Percentiles rank a stretch among this genome's conserved stretches.
These are phyloP conservation scores for Cryptosporidium tyzzeri DNA, from an alignment of 169 alveolate genomes.

Conservation along the genomic window DNA sequence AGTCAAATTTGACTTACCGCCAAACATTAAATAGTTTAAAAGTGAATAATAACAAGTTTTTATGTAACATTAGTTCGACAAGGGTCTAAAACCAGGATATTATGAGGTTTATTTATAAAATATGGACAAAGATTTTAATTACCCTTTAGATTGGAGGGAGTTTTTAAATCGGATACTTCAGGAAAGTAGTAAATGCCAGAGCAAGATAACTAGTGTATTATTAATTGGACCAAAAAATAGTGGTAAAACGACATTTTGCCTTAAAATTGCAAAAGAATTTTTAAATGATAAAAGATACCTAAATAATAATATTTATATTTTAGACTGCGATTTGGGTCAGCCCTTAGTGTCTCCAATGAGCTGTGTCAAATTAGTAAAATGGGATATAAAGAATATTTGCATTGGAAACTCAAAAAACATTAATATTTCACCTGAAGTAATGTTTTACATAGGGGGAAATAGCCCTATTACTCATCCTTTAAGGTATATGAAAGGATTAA, in stretches of 20 bases:
- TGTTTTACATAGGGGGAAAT: conserved; percentile 69
- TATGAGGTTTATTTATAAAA: background rate
- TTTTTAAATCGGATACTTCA: conserved; percentile 13
- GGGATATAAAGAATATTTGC: conserved; percentile 21
- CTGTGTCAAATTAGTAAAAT: conserved; percentile 53
- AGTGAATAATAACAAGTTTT: too few species aligned
- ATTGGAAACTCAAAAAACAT: conserved; percentile 15
- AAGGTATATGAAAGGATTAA: conserved; percentile 42
- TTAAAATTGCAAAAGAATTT: conserved; percentile 17
- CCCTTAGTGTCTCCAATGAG: conserved; percentile 50
- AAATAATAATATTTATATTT: conserved; percentile 7
- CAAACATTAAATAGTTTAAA: background rate
- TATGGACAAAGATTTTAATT: conserved; percentile 2
- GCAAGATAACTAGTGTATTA: conserved; percentile 6
- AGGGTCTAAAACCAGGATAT: background rate
- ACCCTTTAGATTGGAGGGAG: conserved; percentile 35
- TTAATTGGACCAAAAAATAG: conserved; percentile 70
- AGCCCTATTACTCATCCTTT: conserved; percentile 47
- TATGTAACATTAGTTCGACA: background rate
- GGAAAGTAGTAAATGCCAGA: background rate
- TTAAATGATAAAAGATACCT: background rate
- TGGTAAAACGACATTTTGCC: conserved; percentile 59
- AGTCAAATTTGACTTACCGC: background rate
- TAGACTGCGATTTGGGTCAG: conserved; percentile 73
- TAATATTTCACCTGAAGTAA: conserved; percentile 33